Conservation (phyloP, 2,329 filamentous ascomycete genomes). For the Simplicillium aogashimaense region DNA sequence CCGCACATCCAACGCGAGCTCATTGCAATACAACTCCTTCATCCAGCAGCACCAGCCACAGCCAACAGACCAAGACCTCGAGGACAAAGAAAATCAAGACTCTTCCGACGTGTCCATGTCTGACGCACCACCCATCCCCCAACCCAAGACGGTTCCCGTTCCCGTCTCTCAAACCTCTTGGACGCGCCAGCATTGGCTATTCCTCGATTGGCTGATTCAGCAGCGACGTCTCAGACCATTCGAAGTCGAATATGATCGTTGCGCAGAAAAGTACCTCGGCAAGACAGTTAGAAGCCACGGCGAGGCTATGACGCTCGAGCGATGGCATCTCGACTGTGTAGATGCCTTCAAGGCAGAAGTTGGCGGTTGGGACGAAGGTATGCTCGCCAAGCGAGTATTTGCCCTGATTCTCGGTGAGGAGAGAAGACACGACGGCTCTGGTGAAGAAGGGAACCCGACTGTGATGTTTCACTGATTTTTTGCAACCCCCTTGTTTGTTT, state of each 20-base stretch:
- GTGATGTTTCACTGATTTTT: constrained; percentile 21
- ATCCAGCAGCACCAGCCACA: constrained; percentile 7
- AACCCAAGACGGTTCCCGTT: constrained; percentile 7
- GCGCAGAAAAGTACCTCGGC: constrained; percentile 30
- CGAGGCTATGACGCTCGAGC: constrained; percentile 35
- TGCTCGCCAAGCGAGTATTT: constrained; percentile 42
- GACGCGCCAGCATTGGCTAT: constrained; percentile 42
- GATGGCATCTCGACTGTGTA: constrained; percentile 49
- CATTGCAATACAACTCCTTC: constrained; percentile 9
- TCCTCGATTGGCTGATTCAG: constrained; percentile 41
- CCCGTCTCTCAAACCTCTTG: constrained; percentile 32
- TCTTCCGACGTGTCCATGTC: constrained; percentile 15
- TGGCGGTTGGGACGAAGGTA: constrained; percentile 38
- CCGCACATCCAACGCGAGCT: constrained; percentile 13
- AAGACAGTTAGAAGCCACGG: constrained; percentile 37
- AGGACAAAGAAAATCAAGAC: constrained; percentile 23
- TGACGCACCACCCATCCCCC: constrained; percentile 12
- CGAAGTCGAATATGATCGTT: constrained; percentile 15
- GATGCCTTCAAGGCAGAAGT: constrained; percentile 40
- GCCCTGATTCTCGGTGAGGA: constrained; percentile 40
- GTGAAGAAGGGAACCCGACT: constrained; percentile 7
- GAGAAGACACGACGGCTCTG: constrained; percentile 13
- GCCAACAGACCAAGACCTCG: constrained; percentile 8
- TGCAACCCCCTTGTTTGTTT: constrained; percentile 1
- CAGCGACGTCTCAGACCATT: constrained; percentile 32